phyloP scores from a whole-genome alignment of 768 basidiomycete genomes.

The Sarcodon sp. region DNA sequence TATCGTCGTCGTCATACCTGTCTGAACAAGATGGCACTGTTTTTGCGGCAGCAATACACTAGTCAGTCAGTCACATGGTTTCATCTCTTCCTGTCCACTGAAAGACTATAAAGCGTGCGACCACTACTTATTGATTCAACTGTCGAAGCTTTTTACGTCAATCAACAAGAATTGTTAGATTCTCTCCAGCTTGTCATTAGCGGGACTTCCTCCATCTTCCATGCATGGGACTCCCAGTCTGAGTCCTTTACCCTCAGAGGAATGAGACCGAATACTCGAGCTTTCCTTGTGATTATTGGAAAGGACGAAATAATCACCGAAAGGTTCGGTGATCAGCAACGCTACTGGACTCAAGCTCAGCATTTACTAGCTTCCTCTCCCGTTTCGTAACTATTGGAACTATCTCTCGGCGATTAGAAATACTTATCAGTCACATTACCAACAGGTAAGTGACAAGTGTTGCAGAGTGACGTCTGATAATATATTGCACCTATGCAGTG shows the following conservation, averaged over 20 bases:
- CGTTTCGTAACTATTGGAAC: slow-evolving; percentile 63
- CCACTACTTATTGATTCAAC: slow-evolving; percentile 27
- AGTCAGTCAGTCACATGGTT: slow-evolving; percentile 27
- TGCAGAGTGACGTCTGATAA: neutral
- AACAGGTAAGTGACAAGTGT: slow-evolving; percentile 25
- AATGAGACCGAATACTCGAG: slow-evolving; percentile 19
- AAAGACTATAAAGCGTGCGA: slow-evolving; percentile 27
- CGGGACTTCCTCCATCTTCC: slow-evolving; percentile 55
- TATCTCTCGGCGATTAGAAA: slow-evolving; percentile 52
- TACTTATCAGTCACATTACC: slow-evolving; percentile 31
- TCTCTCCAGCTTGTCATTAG: slow-evolving; percentile 45
- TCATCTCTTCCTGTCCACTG: neutral
- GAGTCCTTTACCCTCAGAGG: slow-evolving; percentile 46
- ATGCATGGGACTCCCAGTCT: slow-evolving; percentile 42
- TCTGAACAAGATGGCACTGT: slow-evolving; percentile 49
- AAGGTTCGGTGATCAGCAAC: slow-evolving; percentile 28
- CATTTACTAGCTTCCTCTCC: slow-evolving; percentile 20
- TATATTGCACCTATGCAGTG: neutral
- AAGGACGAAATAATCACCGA: slow-evolving; percentile 40
- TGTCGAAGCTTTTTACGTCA: slow-evolving; percentile 28
- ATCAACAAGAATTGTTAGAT: slow-evolving; percentile 32
- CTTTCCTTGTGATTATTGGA: slow-evolving; percentile 36
- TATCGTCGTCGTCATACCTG: slow-evolving; percentile 35
- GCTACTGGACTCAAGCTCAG: neutral
- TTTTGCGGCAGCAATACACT: slow-evolving; percentile 43